These are phyloP conservation scores for Monosporascus sp. DNA, from an alignment of 2,329 filamentous ascomycete species.

Conservation along the genomic window DNA sequence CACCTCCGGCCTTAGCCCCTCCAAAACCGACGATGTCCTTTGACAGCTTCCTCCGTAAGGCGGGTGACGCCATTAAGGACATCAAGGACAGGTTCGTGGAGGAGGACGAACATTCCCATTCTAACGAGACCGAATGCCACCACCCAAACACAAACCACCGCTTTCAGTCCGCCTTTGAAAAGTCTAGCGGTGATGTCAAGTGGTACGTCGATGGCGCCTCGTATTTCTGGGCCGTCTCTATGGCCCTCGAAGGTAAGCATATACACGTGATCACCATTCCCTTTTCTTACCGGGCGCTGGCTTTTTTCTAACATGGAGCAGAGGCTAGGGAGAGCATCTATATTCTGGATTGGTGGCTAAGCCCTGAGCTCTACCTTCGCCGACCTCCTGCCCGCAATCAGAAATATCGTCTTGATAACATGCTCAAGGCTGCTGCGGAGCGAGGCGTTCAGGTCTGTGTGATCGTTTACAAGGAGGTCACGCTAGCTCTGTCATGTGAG, in stretches of 20 bases:
- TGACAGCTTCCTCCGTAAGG: constrained; percentile 37
- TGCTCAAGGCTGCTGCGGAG: constrained; percentile 76
- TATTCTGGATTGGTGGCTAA: constrained; percentile 89
- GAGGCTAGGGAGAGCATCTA: constrained; percentile 72
- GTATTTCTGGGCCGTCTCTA: constrained; percentile 80
- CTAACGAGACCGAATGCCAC: neutral
- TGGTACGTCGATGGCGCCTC: constrained; percentile 84
- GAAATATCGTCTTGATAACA: constrained; percentile 74
- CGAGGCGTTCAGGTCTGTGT: constrained; percentile 79
- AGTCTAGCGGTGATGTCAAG: constrained; percentile 69
- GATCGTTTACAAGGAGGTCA: constrained; percentile 90
- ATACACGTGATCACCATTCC: neutral
- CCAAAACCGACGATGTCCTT: neutral
- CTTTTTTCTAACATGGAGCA: constrained; percentile 18
- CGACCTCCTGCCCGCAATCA: constrained; percentile 77
- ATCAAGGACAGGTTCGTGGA: constrained; percentile 34
- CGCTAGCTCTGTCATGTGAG: constrained; percentile 73
- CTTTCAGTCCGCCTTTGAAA: constrained; percentile 66
- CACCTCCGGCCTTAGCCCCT: neutral
- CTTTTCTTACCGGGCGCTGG: neutral
- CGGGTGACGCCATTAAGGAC: constrained; percentile 35
- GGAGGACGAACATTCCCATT: constrained; percentile 5
- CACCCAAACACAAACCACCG: constrained; percentile 40
- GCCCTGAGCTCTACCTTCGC: constrained; percentile 80
- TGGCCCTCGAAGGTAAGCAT: constrained; percentile 61